A percentile compares a stretch with the other conserved stretches of the same genome.
Conservation (phyloP, 805 yeast species). For the Saccharomyces mikatae region DNA sequence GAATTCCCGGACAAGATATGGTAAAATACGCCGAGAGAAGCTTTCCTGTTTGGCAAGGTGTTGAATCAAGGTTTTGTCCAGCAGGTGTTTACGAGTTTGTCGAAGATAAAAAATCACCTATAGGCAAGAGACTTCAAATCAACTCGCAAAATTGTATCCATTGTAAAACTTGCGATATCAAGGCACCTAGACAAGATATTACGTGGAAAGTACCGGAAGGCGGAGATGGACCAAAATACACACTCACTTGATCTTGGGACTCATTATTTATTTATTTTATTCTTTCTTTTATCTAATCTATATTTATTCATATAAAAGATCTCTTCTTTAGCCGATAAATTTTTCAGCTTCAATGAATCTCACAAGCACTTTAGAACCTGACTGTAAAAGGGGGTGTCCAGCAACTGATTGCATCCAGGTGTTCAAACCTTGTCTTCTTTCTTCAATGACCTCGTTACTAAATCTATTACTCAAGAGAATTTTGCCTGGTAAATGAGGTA, state of each 20-base stretch:
- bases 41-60: slow-evolving; percentile 74
- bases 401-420: slow-evolving; percentile 71
- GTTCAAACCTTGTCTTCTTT: slow-evolving; percentile 75
- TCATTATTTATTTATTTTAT: slow-evolving; percentile 1
- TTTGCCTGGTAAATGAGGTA: slow-evolving; percentile 90
- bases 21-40: slow-evolving; percentile 58
- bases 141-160: slow-evolving; percentile 97
- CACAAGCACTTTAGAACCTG: slow-evolving; percentile 69
- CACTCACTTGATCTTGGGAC: slow-evolving; percentile 15
- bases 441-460: slow-evolving; percentile 74
- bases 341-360: slow-evolving; percentile 81
- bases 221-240: slow-evolving; percentile 96
- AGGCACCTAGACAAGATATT: slow-evolving; percentile 90
- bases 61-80: slow-evolving; percentile 91
- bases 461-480: slow-evolving; percentile 63
- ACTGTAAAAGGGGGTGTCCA: slow-evolving; percentile 88
- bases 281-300: not conserved
- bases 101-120: slow-evolving; percentile 46
- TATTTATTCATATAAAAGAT: not conserved
- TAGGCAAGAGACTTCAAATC: slow-evolving; percentile 81
- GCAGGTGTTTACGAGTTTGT: slow-evolving; percentile 95
- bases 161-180: slow-evolving; percentile 97
- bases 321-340: slow-evolving; percentile 20
- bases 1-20: slow-evolving; percentile 56
- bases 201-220: slow-evolving; percentile 98